Evolutionary conservation across 176 grass and related monocot species (phyloP).

Genomic region (Hordeum marinum): DNA sequence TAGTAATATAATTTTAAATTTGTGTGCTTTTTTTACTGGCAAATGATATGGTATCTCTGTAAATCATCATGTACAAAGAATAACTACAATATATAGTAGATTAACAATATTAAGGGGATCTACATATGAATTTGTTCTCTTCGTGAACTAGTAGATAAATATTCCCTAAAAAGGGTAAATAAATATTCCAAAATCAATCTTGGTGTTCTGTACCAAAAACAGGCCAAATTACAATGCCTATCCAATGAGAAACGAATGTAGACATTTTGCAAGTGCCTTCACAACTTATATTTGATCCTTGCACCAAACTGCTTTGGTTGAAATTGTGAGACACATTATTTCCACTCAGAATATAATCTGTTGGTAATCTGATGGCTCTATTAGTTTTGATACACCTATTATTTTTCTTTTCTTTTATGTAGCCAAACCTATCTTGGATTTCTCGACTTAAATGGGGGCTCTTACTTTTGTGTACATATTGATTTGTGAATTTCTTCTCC

Average conservation of each 20-base stretch:
- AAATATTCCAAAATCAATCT: conserved; percentile 17
- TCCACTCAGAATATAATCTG: neutral
- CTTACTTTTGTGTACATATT: neutral
- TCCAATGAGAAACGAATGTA: conserved; percentile 90
- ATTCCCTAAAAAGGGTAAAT: neutral
- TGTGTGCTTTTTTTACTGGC: neutral
- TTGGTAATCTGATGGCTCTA: neutral
- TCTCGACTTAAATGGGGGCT: neutral
- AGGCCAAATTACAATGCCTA: conserved; percentile 95
- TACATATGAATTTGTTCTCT: neutral
- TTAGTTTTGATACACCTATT: neutral
- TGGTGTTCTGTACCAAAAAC: conserved; percentile 98
- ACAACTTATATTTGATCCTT: conserved; percentile 28
- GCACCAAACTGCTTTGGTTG: neutral
- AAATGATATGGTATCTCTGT: neutral
- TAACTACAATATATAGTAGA: neutral
- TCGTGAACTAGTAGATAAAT: conserved; percentile 3
- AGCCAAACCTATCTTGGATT: neutral
- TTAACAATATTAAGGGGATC: conserved; percentile 21
- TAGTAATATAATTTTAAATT: neutral
- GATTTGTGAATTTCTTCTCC: conserved; percentile 24
- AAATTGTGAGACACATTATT: neutral
- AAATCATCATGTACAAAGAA: conserved; percentile 1
- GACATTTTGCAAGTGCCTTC: conserved; percentile 94
- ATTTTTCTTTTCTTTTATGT: neutral